Evolutionary conservation across 202 grass and related monocot species (phyloP), one percentile per base, ranked within the genome.

Genomic region (Zizania palustris): DNA sequence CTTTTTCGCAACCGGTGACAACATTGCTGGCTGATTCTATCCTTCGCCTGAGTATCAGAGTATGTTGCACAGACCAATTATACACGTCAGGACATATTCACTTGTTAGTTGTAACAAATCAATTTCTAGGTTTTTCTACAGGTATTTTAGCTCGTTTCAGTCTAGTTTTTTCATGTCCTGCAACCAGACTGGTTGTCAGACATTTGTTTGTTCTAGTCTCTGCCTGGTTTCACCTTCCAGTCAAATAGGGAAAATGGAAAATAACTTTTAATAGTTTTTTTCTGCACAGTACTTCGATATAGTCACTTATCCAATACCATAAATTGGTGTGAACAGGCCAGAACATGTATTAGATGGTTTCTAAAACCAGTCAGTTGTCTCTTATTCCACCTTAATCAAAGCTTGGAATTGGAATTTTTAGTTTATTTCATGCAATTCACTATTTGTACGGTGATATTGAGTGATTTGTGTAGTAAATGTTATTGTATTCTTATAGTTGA

Each of bases 281-380:
- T 53, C 67, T 65, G 18, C 49, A n/a, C n/a, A n/a, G 68, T 5
- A 28, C 42, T 15, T 42, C 55, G 19, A 4, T 69, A 41, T 63
- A 40, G 45, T 41, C 20, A 50, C 5, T 40, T 19, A 10, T 74
- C 53, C 28, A 12, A 21, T 12, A 0, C 38, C 39, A 63, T 60
- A 75, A 55, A 67, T 34, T 71, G 15, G 37, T 80, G 55, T 75
- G 53, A 72, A 68, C 63, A 54, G 21, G 75, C 6, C 48, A 43
- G 45, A 80, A 55, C 44, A 45, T 81, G 46, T 48, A 60, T 55
- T 69, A 45, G 51, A 68, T 79, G 41, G n/a, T 66, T 75, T 75
- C 35, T 75, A 21, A 28, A 21, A 56, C 18, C 55, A 67, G 16
- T 74, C 33, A 51, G 68, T 11, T 45, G 9, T 83, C 36, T 36